Evolutionary conservation across 495 filamentous ascomycete genomes (phyloP), one percentile per base, ranked within the genome.

Genomic region (Chaetomidium leptoderma): DNA sequence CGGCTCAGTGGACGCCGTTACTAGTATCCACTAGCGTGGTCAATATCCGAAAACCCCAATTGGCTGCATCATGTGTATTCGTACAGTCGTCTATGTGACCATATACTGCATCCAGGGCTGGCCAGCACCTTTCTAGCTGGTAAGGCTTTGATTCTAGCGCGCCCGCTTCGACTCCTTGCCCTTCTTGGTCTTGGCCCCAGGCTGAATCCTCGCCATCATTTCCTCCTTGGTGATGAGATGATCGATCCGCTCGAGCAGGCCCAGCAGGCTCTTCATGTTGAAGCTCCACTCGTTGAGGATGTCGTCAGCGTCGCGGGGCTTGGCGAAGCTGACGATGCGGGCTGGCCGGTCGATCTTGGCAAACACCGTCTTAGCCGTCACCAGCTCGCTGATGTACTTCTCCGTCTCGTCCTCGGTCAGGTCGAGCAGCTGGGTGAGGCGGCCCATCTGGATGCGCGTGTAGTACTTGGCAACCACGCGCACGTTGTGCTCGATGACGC

Each of bases 161-260:
- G 58, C 65, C 60, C 65, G 59, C 65, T 70, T 69, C 2, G 59
- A 37, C 19, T 60, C 59, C 63, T 72, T 72, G 35, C 62, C 60
- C 62, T 72, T 73, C 61, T 65, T 65, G 37, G 53, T 16, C 64
- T 68, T 62, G 51, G 60, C 70, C 11, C 83, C 83, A 27, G 84
- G 90, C 70, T 90, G 85, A 60, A 97, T 97, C 49, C 92, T 81
- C 35, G 93, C 93, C 93, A 98, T 98, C 93, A 98, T 98, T 81
- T 97, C 95, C 78, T 97, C 95, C 83, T 97, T 98, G 52, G 93
- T 97, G 66, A 98, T 98, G 70, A 98, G 77, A 76, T 98, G 93
- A 72, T 97, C 93, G 60, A 98, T 92, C 44, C 93, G 80, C 78
- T 98, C 93, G 70, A 98, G 68, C 59, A 95, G 73, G 11, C 91